phyloP scores from a whole-genome alignment of 2,329 filamentous ascomycete species.

The Sporothrix humicola region DNA sequence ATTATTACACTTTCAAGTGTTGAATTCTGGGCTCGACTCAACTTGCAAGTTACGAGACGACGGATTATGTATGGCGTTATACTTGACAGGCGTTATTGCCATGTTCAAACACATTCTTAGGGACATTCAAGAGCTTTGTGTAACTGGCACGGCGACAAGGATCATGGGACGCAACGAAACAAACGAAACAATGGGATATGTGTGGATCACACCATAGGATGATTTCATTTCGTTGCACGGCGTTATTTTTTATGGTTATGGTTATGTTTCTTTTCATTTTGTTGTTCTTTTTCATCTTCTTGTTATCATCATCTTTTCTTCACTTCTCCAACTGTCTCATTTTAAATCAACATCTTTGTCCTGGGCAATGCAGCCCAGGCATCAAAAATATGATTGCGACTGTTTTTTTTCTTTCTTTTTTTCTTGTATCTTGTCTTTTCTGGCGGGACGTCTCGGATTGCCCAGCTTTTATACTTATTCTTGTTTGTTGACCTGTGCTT shows the following conservation, averaged over 20 bases:
- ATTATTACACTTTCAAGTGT: background rate
- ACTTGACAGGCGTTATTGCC: slow-evolving; percentile 9
- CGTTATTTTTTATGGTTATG: background rate
- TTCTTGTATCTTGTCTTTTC: background rate
- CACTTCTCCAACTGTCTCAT: slow-evolving; percentile 14
- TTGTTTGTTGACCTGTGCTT: background rate
- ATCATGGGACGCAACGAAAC: slow-evolving; percentile 14
- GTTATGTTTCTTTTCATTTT: background rate
- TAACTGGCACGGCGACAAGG: slow-evolving; percentile 15
- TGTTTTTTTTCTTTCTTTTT: background rate
- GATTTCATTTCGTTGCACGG: slow-evolving; percentile 18
- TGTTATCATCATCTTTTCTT: background rate
- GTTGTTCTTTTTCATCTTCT: background rate
- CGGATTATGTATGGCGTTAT: slow-evolving; percentile 20
- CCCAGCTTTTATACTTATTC: background rate
- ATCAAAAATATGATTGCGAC: background rate
- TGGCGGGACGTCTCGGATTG: slow-evolving; percentile 14
- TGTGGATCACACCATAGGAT: slow-evolving; percentile 24
- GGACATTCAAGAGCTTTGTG: slow-evolving; percentile 4
- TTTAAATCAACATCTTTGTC: slow-evolving; percentile 16
- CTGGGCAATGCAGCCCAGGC: slow-evolving; percentile 11
- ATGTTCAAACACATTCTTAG: background rate
- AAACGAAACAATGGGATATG: slow-evolving; percentile 13
- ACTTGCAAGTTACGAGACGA: slow-evolving; percentile 8
- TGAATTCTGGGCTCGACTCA: slow-evolving; percentile 11